Evolutionary conservation across 2,329 filamentous ascomycete species (phyloP).

Genomic region (Aureobasidium subglaciale): DNA sequence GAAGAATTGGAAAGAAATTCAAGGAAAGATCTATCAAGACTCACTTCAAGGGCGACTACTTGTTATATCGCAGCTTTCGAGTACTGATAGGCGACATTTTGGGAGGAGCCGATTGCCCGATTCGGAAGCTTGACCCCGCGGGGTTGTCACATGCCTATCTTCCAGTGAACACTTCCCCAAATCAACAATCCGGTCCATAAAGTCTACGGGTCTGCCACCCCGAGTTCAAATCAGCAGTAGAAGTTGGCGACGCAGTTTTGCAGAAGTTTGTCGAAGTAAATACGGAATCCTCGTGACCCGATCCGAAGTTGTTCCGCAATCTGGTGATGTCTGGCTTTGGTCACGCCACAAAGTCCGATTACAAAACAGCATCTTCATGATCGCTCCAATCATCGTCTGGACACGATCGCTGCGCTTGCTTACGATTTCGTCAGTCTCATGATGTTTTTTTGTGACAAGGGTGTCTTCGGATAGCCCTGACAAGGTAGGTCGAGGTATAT

Average conservation of each 20-base stretch:
- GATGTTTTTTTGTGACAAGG: not conserved
- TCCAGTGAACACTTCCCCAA: not conserved
- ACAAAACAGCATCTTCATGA: not conserved
- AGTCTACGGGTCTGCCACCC: not conserved
- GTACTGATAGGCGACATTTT: not conserved
- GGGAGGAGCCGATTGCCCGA: not conserved
- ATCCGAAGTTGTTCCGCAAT: not conserved
- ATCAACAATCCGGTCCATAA: not conserved
- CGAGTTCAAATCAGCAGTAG: not conserved
- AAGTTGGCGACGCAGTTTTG: not conserved
- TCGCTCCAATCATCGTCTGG: not conserved
- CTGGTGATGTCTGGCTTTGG: not conserved
- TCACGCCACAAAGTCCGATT: constrained; percentile 1
- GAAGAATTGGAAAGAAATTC: not conserved
- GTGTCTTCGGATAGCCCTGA: not conserved
- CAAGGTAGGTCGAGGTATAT: not conserved
- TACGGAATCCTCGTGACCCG: not conserved
- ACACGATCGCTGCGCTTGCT: not conserved
- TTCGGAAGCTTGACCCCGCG: not conserved
- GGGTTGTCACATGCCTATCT: not conserved
- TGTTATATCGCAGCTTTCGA: constrained; percentile 2
- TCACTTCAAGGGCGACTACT: not conserved
- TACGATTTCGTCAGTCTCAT: not conserved
- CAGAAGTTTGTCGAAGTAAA: not conserved
- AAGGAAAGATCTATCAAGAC: not conserved